Evolutionary conservation across 192 early-diverging fungal genomes (phyloP).

Genomic region (Chytriomyces sp.): DNA sequence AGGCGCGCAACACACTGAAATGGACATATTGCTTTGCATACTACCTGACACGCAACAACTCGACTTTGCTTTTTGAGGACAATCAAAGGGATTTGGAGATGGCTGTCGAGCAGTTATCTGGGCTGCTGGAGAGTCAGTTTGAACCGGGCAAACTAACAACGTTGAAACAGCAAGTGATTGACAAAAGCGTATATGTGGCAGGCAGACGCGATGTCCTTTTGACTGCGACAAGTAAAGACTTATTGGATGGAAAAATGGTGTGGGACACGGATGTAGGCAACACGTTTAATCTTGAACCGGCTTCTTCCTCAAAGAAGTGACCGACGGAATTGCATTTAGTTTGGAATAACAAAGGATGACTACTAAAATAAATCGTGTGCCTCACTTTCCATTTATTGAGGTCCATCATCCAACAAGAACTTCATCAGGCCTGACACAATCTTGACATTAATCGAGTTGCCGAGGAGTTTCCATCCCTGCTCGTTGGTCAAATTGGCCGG

Average conservation of each 20-base stretch:
- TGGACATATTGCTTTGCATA: slow-evolving; percentile 99
- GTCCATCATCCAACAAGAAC: slow-evolving; percentile 19
- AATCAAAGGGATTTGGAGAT: slow-evolving; percentile 99
- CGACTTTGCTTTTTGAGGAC: slow-evolving; percentile 92
- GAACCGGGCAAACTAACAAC: slow-evolving; percentile 71
- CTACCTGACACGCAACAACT: slow-evolving; percentile 83
- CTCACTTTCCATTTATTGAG: too few relatives aligned
- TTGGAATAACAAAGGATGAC: too few relatives aligned
- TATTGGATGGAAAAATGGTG: slow-evolving; percentile 81
- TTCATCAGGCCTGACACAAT: slow-evolving; percentile 70
- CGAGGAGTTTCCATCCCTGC: slow-evolving; percentile 76
- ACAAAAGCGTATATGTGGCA: slow-evolving; percentile 93
- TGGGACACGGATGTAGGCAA: slow-evolving; percentile 33
- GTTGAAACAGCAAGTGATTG: slow-evolving; percentile 83
- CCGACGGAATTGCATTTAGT: too few relatives aligned
- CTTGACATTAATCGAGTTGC: slow-evolving; percentile 81
- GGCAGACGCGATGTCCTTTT: slow-evolving; percentile 85
- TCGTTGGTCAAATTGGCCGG: slow-evolving; percentile 62
- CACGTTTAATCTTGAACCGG: background rate
- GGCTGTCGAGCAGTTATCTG: slow-evolving; percentile 92
- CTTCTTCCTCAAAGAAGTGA: too few relatives aligned
- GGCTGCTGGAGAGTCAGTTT: slow-evolving; percentile 86
- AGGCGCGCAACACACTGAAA: slow-evolving; percentile 90
- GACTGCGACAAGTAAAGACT: slow-evolving; percentile 85
- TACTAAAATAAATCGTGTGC: too few relatives aligned